Conservation (phyloP, 2,329 filamentous ascomycete genomes). For the Microascus cirrosus region DNA sequence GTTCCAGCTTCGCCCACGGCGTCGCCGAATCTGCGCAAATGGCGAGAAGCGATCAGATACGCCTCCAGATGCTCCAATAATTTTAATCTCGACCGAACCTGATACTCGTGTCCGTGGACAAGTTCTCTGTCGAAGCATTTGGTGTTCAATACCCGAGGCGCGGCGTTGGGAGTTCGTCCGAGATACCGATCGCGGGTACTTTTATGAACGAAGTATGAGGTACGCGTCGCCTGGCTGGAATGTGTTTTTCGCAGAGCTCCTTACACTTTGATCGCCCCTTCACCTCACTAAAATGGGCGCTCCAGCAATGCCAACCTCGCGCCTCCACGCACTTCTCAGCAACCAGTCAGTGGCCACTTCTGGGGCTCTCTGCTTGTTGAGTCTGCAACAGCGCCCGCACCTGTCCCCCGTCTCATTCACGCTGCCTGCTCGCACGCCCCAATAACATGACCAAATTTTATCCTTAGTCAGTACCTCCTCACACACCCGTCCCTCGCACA, state of each 20-base stretch:
- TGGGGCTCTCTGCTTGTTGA: neutral
- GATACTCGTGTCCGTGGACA: neutral
- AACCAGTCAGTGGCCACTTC: neutral
- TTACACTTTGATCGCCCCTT: neutral
- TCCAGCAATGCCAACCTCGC: constrained; percentile 1
- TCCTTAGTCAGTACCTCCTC: neutral
- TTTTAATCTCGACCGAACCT: neutral
- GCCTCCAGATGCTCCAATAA: neutral
- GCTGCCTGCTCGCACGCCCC: neutral
- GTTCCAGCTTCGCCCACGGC: neutral
- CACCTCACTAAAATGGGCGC: constrained; percentile 1
- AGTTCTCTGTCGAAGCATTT: neutral
- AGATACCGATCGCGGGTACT: neutral
- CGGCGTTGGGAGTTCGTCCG: neutral
- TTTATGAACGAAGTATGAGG: neutral
- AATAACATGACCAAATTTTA: neutral
- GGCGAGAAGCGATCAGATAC: neutral
- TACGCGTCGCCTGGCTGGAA: neutral
- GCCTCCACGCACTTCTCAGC: neutral
- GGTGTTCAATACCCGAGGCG: too few species aligned
- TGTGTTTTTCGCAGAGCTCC: neutral
- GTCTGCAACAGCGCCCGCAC: neutral
- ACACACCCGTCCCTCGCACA: constrained; percentile 4
- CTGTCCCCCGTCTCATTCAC: neutral
- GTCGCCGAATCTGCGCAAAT: neutral